Evolutionary conservation across 495 filamentous ascomycete species (phyloP), one percentile per base, ranked within the genome.

Genomic region (Penicillium odoratum): DNA sequence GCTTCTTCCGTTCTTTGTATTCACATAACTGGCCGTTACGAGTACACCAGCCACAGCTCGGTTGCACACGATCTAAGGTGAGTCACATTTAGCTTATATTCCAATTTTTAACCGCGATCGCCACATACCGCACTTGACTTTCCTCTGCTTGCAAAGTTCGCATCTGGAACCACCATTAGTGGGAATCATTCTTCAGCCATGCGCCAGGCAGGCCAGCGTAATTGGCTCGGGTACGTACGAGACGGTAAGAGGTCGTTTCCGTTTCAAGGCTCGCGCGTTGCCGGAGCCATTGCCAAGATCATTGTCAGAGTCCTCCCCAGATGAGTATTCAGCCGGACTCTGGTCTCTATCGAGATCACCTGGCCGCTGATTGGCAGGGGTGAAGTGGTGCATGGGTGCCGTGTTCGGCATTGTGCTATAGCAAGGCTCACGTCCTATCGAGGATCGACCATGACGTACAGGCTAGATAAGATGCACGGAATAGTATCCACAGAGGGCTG

Each of bases 1-100:
- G 90, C 69, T 93, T 93, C 75, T 92, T 93, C 18, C 90, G 82
- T 65, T 91, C 89, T 67, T 87, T 91, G 72, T 94, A 94, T 68
- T 92, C 88, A 74, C 90, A 94, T 28, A 76, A 40, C 43, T 90
- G 87, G 6, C 82, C 81, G 69, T 95, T 95, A 54, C 90, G 85
- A 62, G 78, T 79, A 66, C 92, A 96, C 91, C 92, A 95, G 45
- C 92, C 92, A 71, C 92, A 96, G 56, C 84, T 85, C 8, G 92
- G 92, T 56, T 92, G 90, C 9, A 86, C 83, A 25, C 90, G 86
- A 75, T 94, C 76, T 78, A 25, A 6, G 9, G 34, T 33, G 8
- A 5, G 16, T 61, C n/a, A 8, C 8, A 26, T 29, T 58, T 18
- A 58, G 48, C 21, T 16, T 29, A 7, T 4, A 28, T 51, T 45